Conservation (phyloP, 352 stramenopile genomes). For the Stramenopiles sp. region DNA sequence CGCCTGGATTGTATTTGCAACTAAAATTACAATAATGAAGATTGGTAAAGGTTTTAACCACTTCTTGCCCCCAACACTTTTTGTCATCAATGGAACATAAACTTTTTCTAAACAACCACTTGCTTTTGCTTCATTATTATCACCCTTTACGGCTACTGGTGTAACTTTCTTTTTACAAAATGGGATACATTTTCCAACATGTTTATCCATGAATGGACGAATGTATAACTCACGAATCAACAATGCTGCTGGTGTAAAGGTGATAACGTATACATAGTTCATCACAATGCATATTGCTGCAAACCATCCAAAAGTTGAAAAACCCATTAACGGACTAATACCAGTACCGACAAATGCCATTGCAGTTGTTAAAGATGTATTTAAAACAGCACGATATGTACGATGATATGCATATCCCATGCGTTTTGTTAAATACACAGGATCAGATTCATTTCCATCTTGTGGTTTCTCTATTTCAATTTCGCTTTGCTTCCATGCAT, state of each 20-base stretch:
- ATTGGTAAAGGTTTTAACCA: not conserved
- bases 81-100: not conserved
- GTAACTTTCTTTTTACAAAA: not conserved
- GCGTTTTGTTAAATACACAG: constrained; percentile 8
- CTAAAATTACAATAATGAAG: not conserved
- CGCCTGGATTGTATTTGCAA: not conserved
- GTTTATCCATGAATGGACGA: not conserved
- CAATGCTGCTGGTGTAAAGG: constrained; percentile 15
- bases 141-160: not conserved
- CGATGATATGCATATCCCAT: constrained; percentile 15
- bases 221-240: constrained; percentile 8
- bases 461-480: constrained; percentile 5
- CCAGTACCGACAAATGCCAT: constrained; percentile 21
- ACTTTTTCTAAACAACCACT: not conserved
- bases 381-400: constrained; percentile 17
- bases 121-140: not conserved
- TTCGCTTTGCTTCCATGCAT: constrained; percentile 25
- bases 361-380: constrained; percentile 25
- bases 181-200: not conserved
- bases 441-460: constrained; percentile 12
- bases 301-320: constrained; percentile 21
- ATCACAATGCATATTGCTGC: constrained; percentile 19
- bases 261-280: constrained; percentile 22
- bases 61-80: not conserved
- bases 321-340: constrained; percentile 17